Conservation (phyloP, 768 basidiomycete species). For the Kwoniella europaea region DNA sequence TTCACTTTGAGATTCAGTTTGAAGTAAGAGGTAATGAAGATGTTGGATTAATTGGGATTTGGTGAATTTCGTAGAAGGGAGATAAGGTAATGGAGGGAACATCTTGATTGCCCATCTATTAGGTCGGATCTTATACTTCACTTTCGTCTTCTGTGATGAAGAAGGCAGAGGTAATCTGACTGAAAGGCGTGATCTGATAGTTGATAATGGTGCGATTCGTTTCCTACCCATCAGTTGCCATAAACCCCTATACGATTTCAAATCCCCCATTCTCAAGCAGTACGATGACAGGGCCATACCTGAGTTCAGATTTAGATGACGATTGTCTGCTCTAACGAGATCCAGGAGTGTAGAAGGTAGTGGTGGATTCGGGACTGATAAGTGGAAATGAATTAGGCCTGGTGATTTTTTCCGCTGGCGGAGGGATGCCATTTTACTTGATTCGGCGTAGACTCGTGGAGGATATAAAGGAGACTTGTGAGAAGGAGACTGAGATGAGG, state of each 20-base stretch:
- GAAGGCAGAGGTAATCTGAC: neutral
- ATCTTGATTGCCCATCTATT: conserved; percentile 23
- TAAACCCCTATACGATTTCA: conserved; percentile 4
- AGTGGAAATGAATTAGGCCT: too few species aligned
- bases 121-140: conserved; percentile 5
- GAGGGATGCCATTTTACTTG: conserved; percentile 12
- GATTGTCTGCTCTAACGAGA: conserved; percentile 3
- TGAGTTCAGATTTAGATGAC: neutral
- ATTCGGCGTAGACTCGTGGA: conserved; percentile 1
- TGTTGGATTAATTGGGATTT: neutral
- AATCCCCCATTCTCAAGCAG: conserved; percentile 15
- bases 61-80: conserved; percentile 4
- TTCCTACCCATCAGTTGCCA: conserved; percentile 9
- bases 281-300: conserved; percentile 10
- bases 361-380: conserved; percentile 14
- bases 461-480: too few species aligned
- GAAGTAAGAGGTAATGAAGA: conserved; percentile 19
- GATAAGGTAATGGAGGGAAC: conserved; percentile 11
- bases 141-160: neutral
- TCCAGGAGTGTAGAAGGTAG: conserved; percentile 6
- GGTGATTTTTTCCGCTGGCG: neutral
- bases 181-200: neutral
- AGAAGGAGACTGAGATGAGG: neutral
- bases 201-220: conserved; percentile 7
- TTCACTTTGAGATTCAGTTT: neutral